Conservation (phyloP, 495 filamentous ascomycete genomes). For the Hyaloscypha hepaticicola region DNA sequence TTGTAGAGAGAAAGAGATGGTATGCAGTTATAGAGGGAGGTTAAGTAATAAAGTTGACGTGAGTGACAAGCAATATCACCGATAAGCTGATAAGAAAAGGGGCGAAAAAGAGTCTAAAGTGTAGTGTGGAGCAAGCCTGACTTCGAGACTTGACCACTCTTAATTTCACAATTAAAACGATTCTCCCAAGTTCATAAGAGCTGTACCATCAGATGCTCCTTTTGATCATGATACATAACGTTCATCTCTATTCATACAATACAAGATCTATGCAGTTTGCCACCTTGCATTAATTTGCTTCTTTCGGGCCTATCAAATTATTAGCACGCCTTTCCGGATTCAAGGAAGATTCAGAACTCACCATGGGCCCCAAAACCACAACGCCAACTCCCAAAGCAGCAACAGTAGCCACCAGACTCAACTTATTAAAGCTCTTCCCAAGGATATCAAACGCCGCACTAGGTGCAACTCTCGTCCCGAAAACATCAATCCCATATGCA, state of each 20-base stretch:
- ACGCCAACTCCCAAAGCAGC: constrained; percentile 73
- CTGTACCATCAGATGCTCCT: not conserved
- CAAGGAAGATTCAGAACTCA: constrained; percentile 45
- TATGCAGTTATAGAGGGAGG: not conserved
- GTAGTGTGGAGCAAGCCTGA: no score
- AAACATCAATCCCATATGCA: constrained; percentile 86
- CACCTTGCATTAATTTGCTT: constrained; percentile 55
- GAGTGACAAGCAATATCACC: not conserved
- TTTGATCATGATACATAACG: not conserved
- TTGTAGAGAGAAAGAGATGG: no score
- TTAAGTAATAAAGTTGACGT: not conserved
- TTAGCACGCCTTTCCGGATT: constrained; percentile 12
- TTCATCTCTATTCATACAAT: constrained; percentile 16
- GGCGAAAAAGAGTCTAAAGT: no score
- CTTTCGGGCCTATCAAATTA: constrained; percentile 42
- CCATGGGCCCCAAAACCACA: constrained; percentile 77
- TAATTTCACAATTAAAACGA: no score
- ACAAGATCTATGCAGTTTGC: constrained; percentile 28
- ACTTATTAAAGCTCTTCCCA: constrained; percentile 88
- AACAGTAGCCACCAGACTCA: constrained; percentile 81
- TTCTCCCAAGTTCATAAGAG: not conserved
- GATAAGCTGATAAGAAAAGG: not conserved
- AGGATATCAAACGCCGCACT: constrained; percentile 88
- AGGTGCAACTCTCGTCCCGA: constrained; percentile 79
- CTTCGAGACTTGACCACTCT: not conserved